Base-by-base conservation (phyloP, 768 basidiomycete genomes). In the Pholiota conissans region DNA sequence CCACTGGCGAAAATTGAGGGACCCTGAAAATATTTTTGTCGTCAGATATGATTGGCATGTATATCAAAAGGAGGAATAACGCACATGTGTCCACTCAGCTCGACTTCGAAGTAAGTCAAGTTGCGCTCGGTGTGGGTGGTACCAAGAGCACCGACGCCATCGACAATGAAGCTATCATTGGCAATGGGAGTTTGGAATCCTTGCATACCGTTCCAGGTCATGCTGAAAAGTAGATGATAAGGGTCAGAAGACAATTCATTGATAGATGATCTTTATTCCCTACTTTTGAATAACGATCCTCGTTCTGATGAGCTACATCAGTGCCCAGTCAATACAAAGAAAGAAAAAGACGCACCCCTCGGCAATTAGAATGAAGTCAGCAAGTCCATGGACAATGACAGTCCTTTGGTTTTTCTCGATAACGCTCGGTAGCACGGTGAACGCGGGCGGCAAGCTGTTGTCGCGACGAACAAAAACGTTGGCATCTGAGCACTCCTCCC, bases 101-200 rank as follows among this genome's bases (percentile, higher is more conserved):
- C 76, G 20, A 92, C 82, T 64, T 92, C 89, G 28, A 79, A 74
- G 60, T 84, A 90, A 0, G 88, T 84, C 62, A 91, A 67, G 11
- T 84, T 83, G 35, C 89, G 83, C 65, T 91, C 90, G 14, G 76
- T 73, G 58, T 90, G 89, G 57, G 80, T 73, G 1, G 73, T 86
- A 0, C 89, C 90, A 26, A 84, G 74, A 3, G 89, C 79, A 26
- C 89, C 89, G 42, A 90, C 76, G 16, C 84, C 86, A 55, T 89
- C 86, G 52, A 91, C 81, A 55, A 89, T 68, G 74, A 91, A 87
- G 58, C 82, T 86, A 61, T 90, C 88, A 28, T 80, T 72, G 11
- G 70, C 65, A 46, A 89, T 87, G 5, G 86, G 87, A 0, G 78
- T 84, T 60, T 86, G 88, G 81, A 91, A 91, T 0, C 89, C 89